Conservation (phyloP, 129 eudicot species). For the Flaveria robusta region DNA sequence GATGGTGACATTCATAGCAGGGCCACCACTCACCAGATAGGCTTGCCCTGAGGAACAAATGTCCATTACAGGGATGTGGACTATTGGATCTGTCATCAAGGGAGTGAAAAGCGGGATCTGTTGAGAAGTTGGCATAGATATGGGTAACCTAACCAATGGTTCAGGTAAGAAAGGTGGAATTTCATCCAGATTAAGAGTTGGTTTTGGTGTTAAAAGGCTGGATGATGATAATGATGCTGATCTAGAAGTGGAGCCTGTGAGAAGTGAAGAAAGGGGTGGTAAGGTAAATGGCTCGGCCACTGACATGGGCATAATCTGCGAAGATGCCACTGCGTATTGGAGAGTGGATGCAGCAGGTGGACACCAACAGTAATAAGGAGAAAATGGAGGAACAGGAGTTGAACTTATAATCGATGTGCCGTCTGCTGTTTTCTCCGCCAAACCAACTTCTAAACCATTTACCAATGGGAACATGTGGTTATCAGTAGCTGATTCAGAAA, state of each 20-base stretch:
- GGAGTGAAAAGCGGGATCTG: slow-evolving; percentile 80
- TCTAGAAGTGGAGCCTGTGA: slow-evolving; percentile 42
- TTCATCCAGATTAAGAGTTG: slow-evolving; percentile 52
- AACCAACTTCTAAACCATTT: slow-evolving; percentile 44
- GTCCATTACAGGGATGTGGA: slow-evolving; percentile 83
- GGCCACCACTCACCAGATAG: slow-evolving; percentile 77
- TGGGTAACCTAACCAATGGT: slow-evolving; percentile 51
- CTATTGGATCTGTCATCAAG: slow-evolving; percentile 77
- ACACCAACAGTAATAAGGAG: slow-evolving; percentile 92
- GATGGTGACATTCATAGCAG: slow-evolving; percentile 53
- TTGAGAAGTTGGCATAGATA: slow-evolving; percentile 35
- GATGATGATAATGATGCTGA: slow-evolving; percentile 54
- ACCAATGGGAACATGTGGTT: slow-evolving; percentile 32
- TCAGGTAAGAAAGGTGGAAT: slow-evolving; percentile 64
- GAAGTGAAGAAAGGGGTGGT: slow-evolving; percentile 69
- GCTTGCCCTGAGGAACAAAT: slow-evolving; percentile 84
- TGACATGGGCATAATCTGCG: slow-evolving; percentile 49
- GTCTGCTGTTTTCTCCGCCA: slow-evolving; percentile 36
- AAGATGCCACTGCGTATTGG: slow-evolving; percentile 44
- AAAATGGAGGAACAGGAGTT: slow-evolving; percentile 41
- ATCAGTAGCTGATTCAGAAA: slow-evolving; percentile 34
- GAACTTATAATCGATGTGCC: slow-evolving; percentile 29
- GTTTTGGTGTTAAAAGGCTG: slow-evolving; percentile 40
- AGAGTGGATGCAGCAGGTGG: slow-evolving; percentile 68
- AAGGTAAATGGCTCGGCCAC: slow-evolving; percentile 54